Evolutionary conservation across 1,284 basidiomycete species (phyloP), one percentile per base, ranked within the genome.

Genomic region (Ceratobasidium papillatum): DNA sequence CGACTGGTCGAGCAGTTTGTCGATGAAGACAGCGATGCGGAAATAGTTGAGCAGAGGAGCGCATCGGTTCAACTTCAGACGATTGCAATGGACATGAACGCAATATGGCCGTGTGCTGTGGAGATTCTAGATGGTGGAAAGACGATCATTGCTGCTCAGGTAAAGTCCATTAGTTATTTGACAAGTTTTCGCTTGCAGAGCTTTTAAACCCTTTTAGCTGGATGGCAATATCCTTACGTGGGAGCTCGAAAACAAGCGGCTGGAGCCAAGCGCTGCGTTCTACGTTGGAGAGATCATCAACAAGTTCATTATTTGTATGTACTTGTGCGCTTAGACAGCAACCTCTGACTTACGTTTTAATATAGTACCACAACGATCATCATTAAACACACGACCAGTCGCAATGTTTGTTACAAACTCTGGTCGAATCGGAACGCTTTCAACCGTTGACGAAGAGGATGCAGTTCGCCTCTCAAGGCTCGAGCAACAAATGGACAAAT

Each of bases 371-470:
- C n/a, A 66, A 27, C 62, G 74, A 19, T 59, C 65, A n/a, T 1
- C 27, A 12, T 22, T 61, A 30, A 79, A 83, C 49, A 86, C 93
- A 0, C 88, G 88, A 74, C 87, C 93, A 47, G 78, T 96, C 14
- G 66, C 66, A 9, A 9, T 69, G 3, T 95, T 92, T 81, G 91
- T 93, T 80, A 94, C 95, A 0, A 85, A 90, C 0, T 89, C 90
- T 3, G 96, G 96, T 2, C 87, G 92, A 34, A 90, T 98, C 54
- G 93, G 94, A 11, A 85, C 93, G n/a, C 83, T 97, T 41, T 83
- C 90, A 1, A 89, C 95, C 74, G 83, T 95, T 27, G 84, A 85
- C 25, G 83, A 86, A 32, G 81, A 86, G 27, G 83, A 89, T 14
- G 86, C 90, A 0, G 82, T 90, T n/a, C 85, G 90, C 45, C 83